Percentiles rank a stretch among this genome's conserved stretches.
These are phyloP conservation scores for Apophysomyces sp. DNA, from an alignment of 371 early-diverging fungal genomes.

Conservation along the genomic window DNA sequence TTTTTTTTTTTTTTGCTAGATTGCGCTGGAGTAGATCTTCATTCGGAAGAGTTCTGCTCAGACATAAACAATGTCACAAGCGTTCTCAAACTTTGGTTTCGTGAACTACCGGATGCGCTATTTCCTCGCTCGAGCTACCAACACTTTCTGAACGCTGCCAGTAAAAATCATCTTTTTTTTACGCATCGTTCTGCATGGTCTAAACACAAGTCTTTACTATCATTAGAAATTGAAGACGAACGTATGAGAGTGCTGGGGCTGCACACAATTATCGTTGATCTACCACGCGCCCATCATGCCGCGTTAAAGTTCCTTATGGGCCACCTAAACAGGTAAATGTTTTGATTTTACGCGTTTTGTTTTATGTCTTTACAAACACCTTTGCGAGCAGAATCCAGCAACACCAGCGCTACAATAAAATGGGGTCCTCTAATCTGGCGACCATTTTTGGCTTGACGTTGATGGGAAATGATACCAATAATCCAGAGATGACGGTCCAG, in stretches of 20 bases:
- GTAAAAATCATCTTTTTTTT: too few species aligned
- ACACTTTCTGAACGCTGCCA: slow-evolving; percentile 67
- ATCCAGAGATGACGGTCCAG: slow-evolving; percentile 10
- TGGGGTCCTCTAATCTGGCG: slow-evolving; percentile 81
- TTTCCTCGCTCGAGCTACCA: slow-evolving; percentile 66
- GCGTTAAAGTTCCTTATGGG: slow-evolving; percentile 72
- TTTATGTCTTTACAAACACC: not conserved
- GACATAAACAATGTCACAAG: slow-evolving; percentile 83
- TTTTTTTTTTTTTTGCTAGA: slow-evolving; percentile 31
- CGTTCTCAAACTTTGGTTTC: slow-evolving; percentile 88
- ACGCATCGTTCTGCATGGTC: too few species aligned
- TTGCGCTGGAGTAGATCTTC: slow-evolving; percentile 60
- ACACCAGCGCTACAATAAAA: slow-evolving; percentile 79
- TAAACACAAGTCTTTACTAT: too few species aligned
- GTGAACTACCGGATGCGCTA: slow-evolving; percentile 87
- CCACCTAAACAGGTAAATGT: slow-evolving; percentile 67
- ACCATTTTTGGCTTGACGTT: slow-evolving; percentile 92
- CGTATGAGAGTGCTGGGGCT: slow-evolving; percentile 56
- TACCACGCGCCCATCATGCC: slow-evolving; percentile 77
- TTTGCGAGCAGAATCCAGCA: slow-evolving; percentile 63
- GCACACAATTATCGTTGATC: slow-evolving; percentile 65
- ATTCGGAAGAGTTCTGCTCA: slow-evolving; percentile 49
- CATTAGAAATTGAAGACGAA: slow-evolving; percentile 62
- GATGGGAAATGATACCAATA: slow-evolving; percentile 52
- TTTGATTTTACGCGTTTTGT: not conserved